Evolutionary conservation across 768 basidiomycete species (phyloP).

Genomic region (Boletus rubroflammeus): DNA sequence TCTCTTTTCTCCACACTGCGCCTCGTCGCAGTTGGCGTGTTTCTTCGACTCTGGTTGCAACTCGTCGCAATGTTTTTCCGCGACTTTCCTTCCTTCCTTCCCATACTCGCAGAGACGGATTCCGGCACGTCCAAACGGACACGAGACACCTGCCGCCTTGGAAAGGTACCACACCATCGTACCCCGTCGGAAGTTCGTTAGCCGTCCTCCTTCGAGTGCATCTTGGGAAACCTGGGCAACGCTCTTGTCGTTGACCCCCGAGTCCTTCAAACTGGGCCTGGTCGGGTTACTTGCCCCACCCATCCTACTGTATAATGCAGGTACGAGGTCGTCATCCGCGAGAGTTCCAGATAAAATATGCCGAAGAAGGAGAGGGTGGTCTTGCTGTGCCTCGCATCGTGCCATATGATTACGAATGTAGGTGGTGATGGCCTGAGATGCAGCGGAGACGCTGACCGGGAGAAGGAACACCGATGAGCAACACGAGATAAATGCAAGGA

Average conservation of each 20-base stretch:
- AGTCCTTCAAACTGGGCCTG: conserved; percentile 17
- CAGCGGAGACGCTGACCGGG: conserved; percentile 60
- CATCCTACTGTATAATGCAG: conserved; percentile 64
- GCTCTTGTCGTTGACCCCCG: conserved; percentile 27
- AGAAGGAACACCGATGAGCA: conserved; percentile 1
- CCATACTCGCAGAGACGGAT: conserved; percentile 68
- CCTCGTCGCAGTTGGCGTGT: conserved; percentile 34
- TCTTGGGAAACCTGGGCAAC: not conserved
- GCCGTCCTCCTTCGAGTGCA: conserved; percentile 31
- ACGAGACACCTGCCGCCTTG: conserved; percentile 68
- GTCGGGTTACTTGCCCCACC: conserved; percentile 58
- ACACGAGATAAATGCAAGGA: conserved; percentile 14
- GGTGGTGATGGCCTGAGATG: conserved; percentile 79
- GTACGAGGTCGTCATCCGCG: conserved; percentile 69
- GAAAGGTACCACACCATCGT: conserved; percentile 82
- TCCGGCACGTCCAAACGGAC: conserved; percentile 72
- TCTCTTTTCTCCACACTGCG: conserved; percentile 45
- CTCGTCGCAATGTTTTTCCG: conserved; percentile 25
- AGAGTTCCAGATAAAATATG: conserved; percentile 70
- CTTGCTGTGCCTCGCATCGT: conserved; percentile 67
- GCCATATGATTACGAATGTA: conserved; percentile 71
- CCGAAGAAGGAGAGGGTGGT: conserved; percentile 69
- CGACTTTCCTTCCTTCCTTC: conserved; percentile 41
- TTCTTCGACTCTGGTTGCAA: conserved; percentile 40
- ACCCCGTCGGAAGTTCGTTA: conserved; percentile 73